Conservation (phyloP, 2,329 filamentous ascomycete genomes). For the Cladosporium sp. region DNA sequence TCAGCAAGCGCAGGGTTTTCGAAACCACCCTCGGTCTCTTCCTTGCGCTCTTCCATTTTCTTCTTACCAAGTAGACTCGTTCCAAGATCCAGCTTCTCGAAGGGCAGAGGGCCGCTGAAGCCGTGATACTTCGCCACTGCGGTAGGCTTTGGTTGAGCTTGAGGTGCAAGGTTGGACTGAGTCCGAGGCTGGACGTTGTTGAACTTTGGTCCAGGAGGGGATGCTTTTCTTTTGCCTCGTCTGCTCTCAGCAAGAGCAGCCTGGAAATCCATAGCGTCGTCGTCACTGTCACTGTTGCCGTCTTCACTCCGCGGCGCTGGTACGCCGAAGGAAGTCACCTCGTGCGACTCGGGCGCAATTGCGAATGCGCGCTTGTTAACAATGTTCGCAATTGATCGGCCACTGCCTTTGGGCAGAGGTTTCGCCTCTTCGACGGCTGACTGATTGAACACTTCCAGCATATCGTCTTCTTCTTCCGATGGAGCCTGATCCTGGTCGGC, state of each 20-base stretch:
- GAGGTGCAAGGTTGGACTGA: constrained; percentile 30
- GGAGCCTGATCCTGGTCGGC: constrained; percentile 17
- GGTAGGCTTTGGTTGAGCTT: constrained; percentile 20
- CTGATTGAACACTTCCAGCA: constrained; percentile 49
- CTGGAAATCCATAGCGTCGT: constrained; percentile 76
- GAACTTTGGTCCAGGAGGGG: constrained; percentile 20
- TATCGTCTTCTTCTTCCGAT: constrained; percentile 39
- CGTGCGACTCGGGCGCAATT: constrained; percentile 50
- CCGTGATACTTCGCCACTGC: constrained; percentile 52
- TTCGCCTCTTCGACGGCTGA: constrained; percentile 43
- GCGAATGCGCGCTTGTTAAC: constrained; percentile 73
- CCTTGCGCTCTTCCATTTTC: constrained; percentile 54
- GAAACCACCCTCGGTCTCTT: constrained; percentile 65
- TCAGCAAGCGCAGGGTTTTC: constrained; percentile 51
- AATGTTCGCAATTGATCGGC: constrained; percentile 67
- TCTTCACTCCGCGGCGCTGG: constrained; percentile 32
- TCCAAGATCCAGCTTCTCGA: constrained; percentile 75
- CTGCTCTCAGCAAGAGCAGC: constrained; percentile 73
- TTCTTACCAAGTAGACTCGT: constrained; percentile 57
- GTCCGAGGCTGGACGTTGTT: constrained; percentile 27
- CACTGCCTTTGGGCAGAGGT: constrained; percentile 48
- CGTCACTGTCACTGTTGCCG: constrained; percentile 54
- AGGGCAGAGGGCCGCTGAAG: constrained; percentile 82
- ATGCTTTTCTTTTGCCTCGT: constrained; percentile 37
- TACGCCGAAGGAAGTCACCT: constrained; percentile 35